Percentiles rank a stretch among this genome's conserved stretches.
These are phyloP conservation scores for Talaromyces sp. DNA, from an alignment of 2,329 filamentous ascomycete genomes.

Conservation along the genomic window DNA sequence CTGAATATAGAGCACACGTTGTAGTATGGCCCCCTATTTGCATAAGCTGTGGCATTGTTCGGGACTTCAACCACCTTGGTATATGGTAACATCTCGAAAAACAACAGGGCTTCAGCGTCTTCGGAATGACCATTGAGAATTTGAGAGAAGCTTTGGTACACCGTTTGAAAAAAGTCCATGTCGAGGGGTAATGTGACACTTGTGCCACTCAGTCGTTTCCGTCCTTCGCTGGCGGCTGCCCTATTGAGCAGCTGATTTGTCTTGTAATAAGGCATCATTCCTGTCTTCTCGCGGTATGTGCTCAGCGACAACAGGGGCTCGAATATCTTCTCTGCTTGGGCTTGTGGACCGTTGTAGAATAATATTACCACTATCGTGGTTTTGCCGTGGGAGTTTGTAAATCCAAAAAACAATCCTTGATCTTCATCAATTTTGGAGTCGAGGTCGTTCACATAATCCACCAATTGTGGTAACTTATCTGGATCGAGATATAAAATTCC, in stretches of 20 bases:
- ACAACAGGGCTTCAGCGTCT: conserved; percentile 32
- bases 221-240: conserved; percentile 40
- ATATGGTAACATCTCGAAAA: conserved; percentile 48
- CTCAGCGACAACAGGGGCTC: conserved; percentile 39
- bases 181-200: conserved; percentile 47
- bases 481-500: conserved; percentile 53
- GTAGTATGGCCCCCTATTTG: conserved; percentile 4
- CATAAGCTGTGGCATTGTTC: conserved; percentile 42
- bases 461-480: conserved; percentile 50
- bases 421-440: conserved; percentile 49
- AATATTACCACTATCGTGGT: conserved; percentile 49
- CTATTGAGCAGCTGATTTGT: conserved; percentile 44
- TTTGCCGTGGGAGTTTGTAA: conserved; percentile 63
- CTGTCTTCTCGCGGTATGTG: conserved; percentile 39
- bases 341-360: conserved; percentile 39
- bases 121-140: conserved; percentile 32
- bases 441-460: conserved; percentile 59
- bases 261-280: conserved; percentile 44
- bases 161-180: conserved; percentile 32
- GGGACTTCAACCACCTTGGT: conserved; percentile 40
- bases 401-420: conserved; percentile 57
- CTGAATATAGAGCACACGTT: conserved; percentile 6
- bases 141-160: conserved; percentile 33
- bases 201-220: conserved; percentile 46
- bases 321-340: conserved; percentile 39